These are phyloP conservation scores for Plasmodium yoelii DNA, from an alignment of 169 alveolate genomes.

Conservation along the genomic window DNA sequence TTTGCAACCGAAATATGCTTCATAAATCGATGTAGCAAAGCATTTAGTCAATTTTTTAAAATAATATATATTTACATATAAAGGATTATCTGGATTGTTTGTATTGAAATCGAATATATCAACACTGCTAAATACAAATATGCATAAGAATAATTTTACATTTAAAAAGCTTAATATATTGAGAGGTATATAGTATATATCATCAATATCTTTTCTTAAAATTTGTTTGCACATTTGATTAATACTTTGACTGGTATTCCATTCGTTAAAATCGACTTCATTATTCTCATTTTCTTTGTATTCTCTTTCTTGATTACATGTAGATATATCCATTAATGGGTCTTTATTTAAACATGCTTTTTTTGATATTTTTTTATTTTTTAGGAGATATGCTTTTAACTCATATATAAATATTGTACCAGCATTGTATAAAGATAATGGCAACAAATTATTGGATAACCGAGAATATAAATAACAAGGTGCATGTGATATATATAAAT, in stretches of 20 bases:
- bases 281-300: neutral
- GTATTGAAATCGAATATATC: constrained; percentile 47
- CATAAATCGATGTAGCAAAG: constrained; percentile 43
- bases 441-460: constrained; percentile 21
- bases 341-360: neutral
- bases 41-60: constrained; percentile 63
- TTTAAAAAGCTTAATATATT: constrained; percentile 27
- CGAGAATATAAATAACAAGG: constrained; percentile 51
- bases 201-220: constrained; percentile 30
- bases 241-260: neutral
- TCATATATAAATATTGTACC: constrained; percentile 18
- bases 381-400: neutral
- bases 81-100: constrained; percentile 24
- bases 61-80: constrained; percentile 40
- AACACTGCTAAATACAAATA: constrained; percentile 57
- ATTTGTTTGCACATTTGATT: neutral
- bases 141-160: constrained; percentile 46
- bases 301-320: neutral
- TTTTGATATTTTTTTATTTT: neutral
- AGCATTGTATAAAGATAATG: constrained; percentile 37
- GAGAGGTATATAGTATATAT: constrained; percentile 40
- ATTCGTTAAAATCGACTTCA: neutral
- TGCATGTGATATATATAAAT: neutral
- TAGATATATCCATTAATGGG: neutral
- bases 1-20: constrained; percentile 34